A percentile compares a stretch with the other conserved stretches of the same genome.
These are phyloP conservation scores for Russula sp. DNA, from an alignment of 768 basidiomycete species.

Conservation along the genomic window DNA sequence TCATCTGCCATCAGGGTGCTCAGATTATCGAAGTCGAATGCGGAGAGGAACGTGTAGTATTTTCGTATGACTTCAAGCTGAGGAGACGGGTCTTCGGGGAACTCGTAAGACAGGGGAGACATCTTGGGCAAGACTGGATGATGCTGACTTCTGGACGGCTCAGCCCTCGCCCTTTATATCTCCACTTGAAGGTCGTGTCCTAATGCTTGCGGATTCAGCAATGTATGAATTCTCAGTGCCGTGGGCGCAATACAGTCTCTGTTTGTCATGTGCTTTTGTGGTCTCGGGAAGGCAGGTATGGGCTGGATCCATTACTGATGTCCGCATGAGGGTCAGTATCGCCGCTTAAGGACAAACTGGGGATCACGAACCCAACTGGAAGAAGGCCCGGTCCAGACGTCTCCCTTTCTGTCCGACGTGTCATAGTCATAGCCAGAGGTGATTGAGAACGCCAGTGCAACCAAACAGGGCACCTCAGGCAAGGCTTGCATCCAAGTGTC, in stretches of 20 bases:
- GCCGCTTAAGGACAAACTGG: not conserved
- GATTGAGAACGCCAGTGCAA: not conserved
- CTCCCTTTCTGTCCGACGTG: not conserved
- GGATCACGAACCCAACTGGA: not conserved
- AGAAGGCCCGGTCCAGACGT: not conserved
- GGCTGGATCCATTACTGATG: not conserved
- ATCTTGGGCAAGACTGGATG: not conserved
- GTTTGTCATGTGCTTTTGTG: not conserved
- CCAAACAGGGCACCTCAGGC: not conserved
- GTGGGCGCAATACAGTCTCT: too few species aligned
- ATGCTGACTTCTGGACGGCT: not conserved
- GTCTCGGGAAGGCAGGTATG: not conserved
- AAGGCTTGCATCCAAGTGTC: not conserved
- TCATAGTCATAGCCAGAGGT: not conserved
- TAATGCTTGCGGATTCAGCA: not conserved
- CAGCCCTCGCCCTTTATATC: not conserved
- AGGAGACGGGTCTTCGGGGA: not conserved
- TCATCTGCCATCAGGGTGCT: not conserved
- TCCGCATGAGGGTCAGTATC: not conserved
- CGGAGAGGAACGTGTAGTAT: not conserved
- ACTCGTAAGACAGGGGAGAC: not conserved
- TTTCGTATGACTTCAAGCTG: constrained; percentile 4
- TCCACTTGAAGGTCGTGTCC: not conserved
- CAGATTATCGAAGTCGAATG: not conserved
- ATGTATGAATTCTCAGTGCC: not conserved